phyloP scores from a whole-genome alignment of 306 rosid species.

The Urtica urens region DNA sequence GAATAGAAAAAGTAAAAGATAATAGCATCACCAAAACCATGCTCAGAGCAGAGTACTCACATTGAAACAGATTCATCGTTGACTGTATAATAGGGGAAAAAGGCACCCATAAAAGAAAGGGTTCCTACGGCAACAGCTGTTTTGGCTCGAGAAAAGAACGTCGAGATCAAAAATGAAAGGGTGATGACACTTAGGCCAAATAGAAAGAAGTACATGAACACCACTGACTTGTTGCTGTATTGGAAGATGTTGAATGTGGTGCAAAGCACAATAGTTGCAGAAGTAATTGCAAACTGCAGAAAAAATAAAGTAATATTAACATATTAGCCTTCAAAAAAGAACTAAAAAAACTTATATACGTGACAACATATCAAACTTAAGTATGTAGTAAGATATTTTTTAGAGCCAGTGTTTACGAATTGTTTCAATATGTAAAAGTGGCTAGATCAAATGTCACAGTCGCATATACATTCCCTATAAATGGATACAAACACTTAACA shows the following conservation, averaged over 20 bases:
- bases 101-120: conserved; percentile 71
- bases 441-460: too few species aligned
- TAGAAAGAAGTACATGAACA: conserved; percentile 74
- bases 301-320: conserved; percentile 10
- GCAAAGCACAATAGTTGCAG: conserved; percentile 72
- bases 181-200: conserved; percentile 91
- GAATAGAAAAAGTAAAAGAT: background rate
- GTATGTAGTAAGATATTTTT: too few species aligned
- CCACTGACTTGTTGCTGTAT: conserved; percentile 87
- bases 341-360: too few species aligned
- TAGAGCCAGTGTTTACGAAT: too few species aligned
- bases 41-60: conserved; percentile 38
- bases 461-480: too few species aligned
- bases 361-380: too few species aligned
- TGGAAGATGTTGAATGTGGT: conserved; percentile 76
- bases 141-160: conserved; percentile 84
- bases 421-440: too few species aligned
- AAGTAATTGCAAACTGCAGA: conserved; percentile 75
- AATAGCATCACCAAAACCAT: conserved; percentile 5
- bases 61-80: conserved; percentile 61
- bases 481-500: too few species aligned
- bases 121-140: conserved; percentile 99
- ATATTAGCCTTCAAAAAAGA: too few species aligned
- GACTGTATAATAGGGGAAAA: conserved; percentile 86
- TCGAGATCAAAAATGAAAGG: conserved; percentile 81